Base-by-base conservation (phyloP, 2,329 filamentous ascomycete species). In the Talaromyces sp. region DNA sequence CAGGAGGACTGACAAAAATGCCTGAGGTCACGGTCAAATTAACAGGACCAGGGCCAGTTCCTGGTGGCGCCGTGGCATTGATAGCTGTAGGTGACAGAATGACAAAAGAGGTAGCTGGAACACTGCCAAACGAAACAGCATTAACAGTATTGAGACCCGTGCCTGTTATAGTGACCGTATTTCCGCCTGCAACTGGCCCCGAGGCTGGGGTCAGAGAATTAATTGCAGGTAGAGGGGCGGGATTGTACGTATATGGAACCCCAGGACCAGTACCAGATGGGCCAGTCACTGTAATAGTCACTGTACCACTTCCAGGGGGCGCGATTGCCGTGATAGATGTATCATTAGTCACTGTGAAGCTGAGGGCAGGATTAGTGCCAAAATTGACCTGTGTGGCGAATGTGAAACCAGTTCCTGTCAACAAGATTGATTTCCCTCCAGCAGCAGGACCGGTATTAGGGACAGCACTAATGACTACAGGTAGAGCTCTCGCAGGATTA, bases 111-210 rank as follows among this genome's bases (percentile, higher is more conserved):
- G 39, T 31, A 22, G 27, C 43, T 13, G 56, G n/a, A 48, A 22
- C n/a, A 43, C 58, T 43, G 27, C 31, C 27, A 24, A 60, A 47
- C 27, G 27, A 13, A 33, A 60, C 24, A 16, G 8, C 31, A 13
- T 43, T 60, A 19, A 60, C 58, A n/a, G 19, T 37, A 48, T 47
- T 48, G 41, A 60, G 43, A 11, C 37, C 48, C n/a, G 58, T 60
- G 41, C 58, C 58, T 7, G 16, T 60, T 22, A 60, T 60, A 48
- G 58, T 60, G 43, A 60, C 58, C 37, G 27, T 47, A 33, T 60
- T 60, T 22, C 58, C 58, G 5, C 58, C 58, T 33, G 58, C 14
- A 35, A 60, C 16, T 35, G 58, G 41, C 3, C 58, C 58, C 16
- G 58, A 60, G 10, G 10, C 37, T 35, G 58, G 58, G 14, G 11